Evolutionary conservation across 2,329 filamentous ascomycete genomes (phyloP), one percentile per base, ranked within the genome.

Genomic region (Ophiostoma piceae): DNA sequence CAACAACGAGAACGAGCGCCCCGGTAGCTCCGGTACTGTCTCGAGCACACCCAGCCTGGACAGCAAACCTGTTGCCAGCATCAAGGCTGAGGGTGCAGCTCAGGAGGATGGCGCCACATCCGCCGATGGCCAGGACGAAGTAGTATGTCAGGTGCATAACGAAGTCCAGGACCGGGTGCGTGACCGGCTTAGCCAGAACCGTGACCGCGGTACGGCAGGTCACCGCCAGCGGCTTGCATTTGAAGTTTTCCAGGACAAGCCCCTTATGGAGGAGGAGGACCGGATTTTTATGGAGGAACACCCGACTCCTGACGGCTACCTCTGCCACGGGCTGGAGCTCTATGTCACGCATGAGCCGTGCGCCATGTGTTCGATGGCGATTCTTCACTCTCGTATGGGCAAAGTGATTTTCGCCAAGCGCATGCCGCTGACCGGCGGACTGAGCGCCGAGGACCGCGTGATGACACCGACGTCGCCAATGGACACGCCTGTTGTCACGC

Each of bases 261-360:
- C 92, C 11, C 80, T 94, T 43, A 86, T 90, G n/a, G 81, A 84
- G 2, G 81, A 91, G 70, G 90, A 95, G 77, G 79, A 82, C 72
- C 77, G 80, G 69, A 85, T 89, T 72, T 91, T 88, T 75, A 82
- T 83, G 67, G 81, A 86, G 75, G 88, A 89, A 75, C 90, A 89
- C 76, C 86, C 85, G 57, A 86, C 84, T 73, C 85, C 87, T 41
- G 91, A 92, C 74, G 94, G 94, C 68, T 99, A 99, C 78, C 87
- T 99, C 26, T 98, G 94, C 80, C 92, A 96, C 74, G 92, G 92
- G 69, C 85, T 99, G 39, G 94, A 98, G 79, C 86, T 99, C 70
- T 98, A 97, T 80, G 84, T 96, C 72, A 97, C 94, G 1, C 94
- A 98, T 77, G 95, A 99, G 80, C 95, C 95, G 5, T 99, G 95